Evolutionary conservation across 2,329 filamentous ascomycete species (phyloP), one percentile per base, ranked within the genome.

Genomic region (Talaromyces sp.): DNA sequence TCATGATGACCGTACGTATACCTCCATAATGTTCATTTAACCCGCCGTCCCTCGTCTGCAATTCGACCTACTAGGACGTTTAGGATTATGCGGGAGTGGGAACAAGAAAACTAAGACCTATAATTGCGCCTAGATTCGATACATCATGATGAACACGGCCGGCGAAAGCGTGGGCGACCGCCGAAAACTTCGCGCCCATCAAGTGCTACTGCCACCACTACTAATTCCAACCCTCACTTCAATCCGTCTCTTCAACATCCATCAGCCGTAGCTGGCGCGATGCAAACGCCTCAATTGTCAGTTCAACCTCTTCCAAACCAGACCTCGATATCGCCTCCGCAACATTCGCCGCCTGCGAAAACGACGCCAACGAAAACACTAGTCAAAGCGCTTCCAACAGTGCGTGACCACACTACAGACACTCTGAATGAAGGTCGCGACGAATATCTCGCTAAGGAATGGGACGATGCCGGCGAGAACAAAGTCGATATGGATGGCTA

Each of bases 381-480:
- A 9, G 84, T 98, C 71, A 99, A 99, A 80, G 95, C 95, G 0
- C 83, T 99, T 50, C 95, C 95, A 2, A 98, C 95, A 3, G 95
- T 98, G 14, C 85, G 95, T 78, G 95, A 99, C 74, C 95, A 99
- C 77, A 99, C 95, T 2, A 98, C 94, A 16, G 94, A 98, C 76
- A 94, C 98, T 77, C 86, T 99, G 35, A 92, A 91, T 61, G 84
- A 90, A 33, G 91, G 92, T 72, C 91, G 91, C 67, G 95, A 98
- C 76, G 95, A 99, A 79, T 99, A 97, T 77, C 85, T 98, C 41
- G 93, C 94, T 31, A 90, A 95, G 72, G 95, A 99, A 78, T 90
- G 90, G 67, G 95, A 99, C 75, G 91, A 96, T 62, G 90, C 89
- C 50, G 95, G 95, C 63, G 95, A 99, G 82, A 93, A 92, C 77